phyloP scores from a whole-genome alignment of 768 basidiomycete species.

The Suillus placidus region DNA sequence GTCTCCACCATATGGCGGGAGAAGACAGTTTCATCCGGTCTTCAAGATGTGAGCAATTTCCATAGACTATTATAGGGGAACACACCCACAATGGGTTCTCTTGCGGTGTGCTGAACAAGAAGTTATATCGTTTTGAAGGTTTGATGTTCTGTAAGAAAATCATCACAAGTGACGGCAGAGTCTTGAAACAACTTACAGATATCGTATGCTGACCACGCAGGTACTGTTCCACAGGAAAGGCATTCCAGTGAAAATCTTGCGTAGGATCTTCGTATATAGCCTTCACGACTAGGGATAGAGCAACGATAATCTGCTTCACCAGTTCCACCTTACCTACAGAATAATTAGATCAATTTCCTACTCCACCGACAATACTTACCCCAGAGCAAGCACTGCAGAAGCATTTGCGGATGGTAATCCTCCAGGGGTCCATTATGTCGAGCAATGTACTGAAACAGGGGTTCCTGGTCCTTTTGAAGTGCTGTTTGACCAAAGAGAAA shows the following conservation, averaged over 20 bases:
- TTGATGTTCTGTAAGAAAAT: slow-evolving; percentile 18
- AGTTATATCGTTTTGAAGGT: slow-evolving; percentile 44
- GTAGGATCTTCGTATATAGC: slow-evolving; percentile 7
- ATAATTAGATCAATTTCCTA: slow-evolving; percentile 1
- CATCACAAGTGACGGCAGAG: not conserved
- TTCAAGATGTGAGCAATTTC: slow-evolving; percentile 26
- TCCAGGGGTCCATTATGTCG: slow-evolving; percentile 82
- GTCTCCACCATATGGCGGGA: slow-evolving; percentile 59
- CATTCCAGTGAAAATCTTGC: slow-evolving; percentile 41
- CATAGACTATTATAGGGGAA: not conserved
- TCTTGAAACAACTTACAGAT: slow-evolving; percentile 19
- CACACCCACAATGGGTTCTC: slow-evolving; percentile 48
- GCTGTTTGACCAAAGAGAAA: slow-evolving; percentile 67
- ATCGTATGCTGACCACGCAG: slow-evolving; percentile 22
- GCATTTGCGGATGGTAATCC: slow-evolving; percentile 92
- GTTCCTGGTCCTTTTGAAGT: slow-evolving; percentile 21
- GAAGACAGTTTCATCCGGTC: slow-evolving; percentile 58
- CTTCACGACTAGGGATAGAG: slow-evolving; percentile 49
- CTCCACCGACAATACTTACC: slow-evolving; percentile 48
- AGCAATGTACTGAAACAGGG: slow-evolving; percentile 81
- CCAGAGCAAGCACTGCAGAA: slow-evolving; percentile 92
- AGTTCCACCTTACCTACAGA: slow-evolving; percentile 76
- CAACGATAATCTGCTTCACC: slow-evolving; percentile 79
- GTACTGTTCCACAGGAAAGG: slow-evolving; percentile 56
- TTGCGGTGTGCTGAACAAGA: slow-evolving; percentile 54